phyloP scores from a whole-genome alignment of 345 rosid species.

The Garcia nutans region DNA sequence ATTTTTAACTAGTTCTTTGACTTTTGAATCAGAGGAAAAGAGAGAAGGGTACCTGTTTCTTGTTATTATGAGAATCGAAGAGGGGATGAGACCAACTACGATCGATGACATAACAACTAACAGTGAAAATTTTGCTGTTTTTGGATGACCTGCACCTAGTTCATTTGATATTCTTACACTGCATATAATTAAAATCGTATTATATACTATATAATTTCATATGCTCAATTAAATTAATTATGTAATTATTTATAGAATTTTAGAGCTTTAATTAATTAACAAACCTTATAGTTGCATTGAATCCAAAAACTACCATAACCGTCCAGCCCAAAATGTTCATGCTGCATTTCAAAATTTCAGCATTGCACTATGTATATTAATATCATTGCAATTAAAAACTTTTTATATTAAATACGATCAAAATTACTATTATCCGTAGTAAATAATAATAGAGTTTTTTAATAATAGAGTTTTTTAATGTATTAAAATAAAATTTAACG shows the following conservation, averaged over 20 bases:
- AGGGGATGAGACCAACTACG: slow-evolving; percentile 42
- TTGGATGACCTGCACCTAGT: slow-evolving; percentile 73
- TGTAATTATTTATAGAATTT: no score
- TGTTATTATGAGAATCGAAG: slow-evolving; percentile 44
- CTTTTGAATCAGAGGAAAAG: slow-evolving; percentile 54
- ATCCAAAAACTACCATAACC: slow-evolving; percentile 71
- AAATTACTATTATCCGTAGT: no score
- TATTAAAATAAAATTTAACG: no score
- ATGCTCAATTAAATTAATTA: neutral
- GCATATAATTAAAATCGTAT: slow-evolving; percentile 4
- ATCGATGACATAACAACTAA: slow-evolving; percentile 54
- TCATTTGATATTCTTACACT: slow-evolving; percentile 85
- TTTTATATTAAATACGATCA: no score
- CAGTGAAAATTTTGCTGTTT: slow-evolving; percentile 53
- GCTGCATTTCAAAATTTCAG: slow-evolving; percentile 24
- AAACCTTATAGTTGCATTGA: slow-evolving; percentile 83
- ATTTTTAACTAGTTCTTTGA: slow-evolving; percentile 48
- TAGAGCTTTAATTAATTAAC: neutral
- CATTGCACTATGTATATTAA: neutral
- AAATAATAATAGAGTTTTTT: no score
- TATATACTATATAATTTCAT: no score
- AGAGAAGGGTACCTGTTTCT: slow-evolving; percentile 53
- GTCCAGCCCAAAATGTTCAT: slow-evolving; percentile 90
- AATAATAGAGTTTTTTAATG: no score
- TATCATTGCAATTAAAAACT: no score